Conservation (phyloP, 257 asterid genomes). For the Paraleonurus japonicus region DNA sequence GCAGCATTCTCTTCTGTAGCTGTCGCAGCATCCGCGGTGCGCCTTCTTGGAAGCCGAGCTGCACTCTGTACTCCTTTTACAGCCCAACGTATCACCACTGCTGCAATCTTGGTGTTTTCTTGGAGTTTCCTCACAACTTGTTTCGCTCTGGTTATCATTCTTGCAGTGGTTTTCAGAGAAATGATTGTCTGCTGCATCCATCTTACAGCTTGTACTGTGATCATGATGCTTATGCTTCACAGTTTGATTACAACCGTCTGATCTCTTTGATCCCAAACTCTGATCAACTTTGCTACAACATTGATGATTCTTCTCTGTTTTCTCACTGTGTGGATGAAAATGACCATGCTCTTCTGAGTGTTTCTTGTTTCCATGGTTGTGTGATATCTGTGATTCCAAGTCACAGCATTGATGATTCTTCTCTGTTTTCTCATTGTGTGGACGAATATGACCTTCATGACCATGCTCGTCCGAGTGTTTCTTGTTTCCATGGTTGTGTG, state of each 20-base stretch:
- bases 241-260: background rate
- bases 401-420: background rate
- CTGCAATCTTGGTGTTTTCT: background rate
- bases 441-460: background rate
- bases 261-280: background rate
- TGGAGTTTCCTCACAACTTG: conserved; percentile 27
- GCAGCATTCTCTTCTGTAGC: conserved; percentile 55
- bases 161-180: background rate
- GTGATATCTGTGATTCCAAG: background rate
- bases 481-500: background rate
- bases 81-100: background rate
- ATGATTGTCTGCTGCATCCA: background rate
- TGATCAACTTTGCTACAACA: too few species aligned
- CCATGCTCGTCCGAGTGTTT: background rate
- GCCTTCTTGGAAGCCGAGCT: conserved; percentile 11
- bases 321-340: background rate
- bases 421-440: background rate
- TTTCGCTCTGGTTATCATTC: background rate
- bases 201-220: conserved; percentile 8
- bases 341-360: background rate
- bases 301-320: background rate
- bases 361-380: too few species aligned
- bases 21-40: conserved; percentile 47
- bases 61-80: background rate
- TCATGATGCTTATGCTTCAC: background rate